Evolutionary conservation across 1,139 yeast genomes (phyloP), one percentile per base, ranked within the genome.

Genomic region (Kodamaea alishanica): DNA sequence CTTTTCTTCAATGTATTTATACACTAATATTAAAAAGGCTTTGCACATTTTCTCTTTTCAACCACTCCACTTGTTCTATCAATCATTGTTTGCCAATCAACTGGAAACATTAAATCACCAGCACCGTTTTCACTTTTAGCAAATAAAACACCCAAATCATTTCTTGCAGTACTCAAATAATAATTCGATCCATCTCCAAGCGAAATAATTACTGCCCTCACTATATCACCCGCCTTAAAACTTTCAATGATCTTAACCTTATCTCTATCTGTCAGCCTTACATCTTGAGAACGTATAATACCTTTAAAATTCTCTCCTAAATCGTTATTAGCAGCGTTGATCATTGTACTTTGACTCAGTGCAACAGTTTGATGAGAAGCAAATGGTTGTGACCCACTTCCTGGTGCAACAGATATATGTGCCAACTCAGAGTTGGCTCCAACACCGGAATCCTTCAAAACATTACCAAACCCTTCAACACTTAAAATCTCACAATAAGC

Each of bases 11-110:
- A 15, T 15, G 20, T 15, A 15, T 15, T 15, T 15, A 15, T n/a
- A 24, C 33, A 22, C n/a, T 37, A 37, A 35, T n/a, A n/a, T 26
- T 53, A 69, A 51, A 84, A 83, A 7, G 97, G 96, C 60, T 88
- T 90, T 5, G 98, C 98, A 63, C 96, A 88, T 60, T 94, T 94
- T 43, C 98, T 74, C 52, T 71, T 70, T 55, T 90, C 97, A 23
- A 79, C 63, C 15, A 73, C 75, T 1, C 97, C 97, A 4, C 89
- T 79, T 31, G 65, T 68, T 4, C 82, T 80, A 47, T 87, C 81
- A 34, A 84, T 75, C 97, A 94, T 92, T 8, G 89, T 85, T 61
- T 89, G 90, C 97, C 98, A 94, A 63, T 92, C 97, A 28, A 89
- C 63, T 3, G 98, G 95, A 52, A 81, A 84, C 92, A 94, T 81